A percentile compares a stretch with the other conserved stretches of the same genome.
Conservation (phyloP, 2,329 filamentous ascomycete species). For the Volutella citrinella region DNA sequence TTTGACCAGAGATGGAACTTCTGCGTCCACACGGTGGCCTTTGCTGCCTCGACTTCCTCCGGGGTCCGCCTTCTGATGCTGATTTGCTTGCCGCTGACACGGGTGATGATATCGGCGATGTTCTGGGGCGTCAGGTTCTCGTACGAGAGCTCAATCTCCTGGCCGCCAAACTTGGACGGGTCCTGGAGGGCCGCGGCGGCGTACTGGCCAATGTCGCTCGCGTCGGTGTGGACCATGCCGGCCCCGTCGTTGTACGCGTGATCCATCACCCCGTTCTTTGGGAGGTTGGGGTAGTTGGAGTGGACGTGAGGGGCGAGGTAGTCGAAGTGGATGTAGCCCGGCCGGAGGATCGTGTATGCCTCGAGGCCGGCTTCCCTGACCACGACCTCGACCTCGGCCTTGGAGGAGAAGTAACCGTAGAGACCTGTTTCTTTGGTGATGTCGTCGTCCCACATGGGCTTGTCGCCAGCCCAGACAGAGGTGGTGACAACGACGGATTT, state of each 20-base stretch:
- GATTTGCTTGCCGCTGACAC: conserved; percentile 30
- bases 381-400: conserved; percentile 33
- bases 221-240: conserved; percentile 27
- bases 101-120: conserved; percentile 23
- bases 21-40: conserved; percentile 1
- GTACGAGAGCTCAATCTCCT: conserved; percentile 29
- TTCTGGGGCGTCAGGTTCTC: conserved; percentile 30
- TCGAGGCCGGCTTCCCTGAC: conserved; percentile 27
- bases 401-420: conserved; percentile 33
- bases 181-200: conserved; percentile 30
- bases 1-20: conserved; percentile 14
- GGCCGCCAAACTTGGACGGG: conserved; percentile 26
- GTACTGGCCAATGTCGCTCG: conserved; percentile 30
- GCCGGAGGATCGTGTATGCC: conserved; percentile 33
- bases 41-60: conserved; percentile 7
- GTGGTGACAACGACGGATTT: conserved; percentile 27
- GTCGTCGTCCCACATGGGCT: conserved; percentile 21
- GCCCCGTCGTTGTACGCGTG: conserved; percentile 19
- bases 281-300: conserved; percentile 30
- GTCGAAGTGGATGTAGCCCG: conserved; percentile 27
- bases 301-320: conserved; percentile 19
- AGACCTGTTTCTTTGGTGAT: conserved; percentile 11
- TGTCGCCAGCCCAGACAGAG: conserved; percentile 16
- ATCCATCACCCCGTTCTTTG: conserved; percentile 25
- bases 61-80: conserved; percentile 11